A percentile compares a stretch with the other conserved stretches of the same genome.
These are phyloP conservation scores for Petunia hybrid DNA, from an alignment of 305 asterid species.

Conservation along the genomic window DNA sequence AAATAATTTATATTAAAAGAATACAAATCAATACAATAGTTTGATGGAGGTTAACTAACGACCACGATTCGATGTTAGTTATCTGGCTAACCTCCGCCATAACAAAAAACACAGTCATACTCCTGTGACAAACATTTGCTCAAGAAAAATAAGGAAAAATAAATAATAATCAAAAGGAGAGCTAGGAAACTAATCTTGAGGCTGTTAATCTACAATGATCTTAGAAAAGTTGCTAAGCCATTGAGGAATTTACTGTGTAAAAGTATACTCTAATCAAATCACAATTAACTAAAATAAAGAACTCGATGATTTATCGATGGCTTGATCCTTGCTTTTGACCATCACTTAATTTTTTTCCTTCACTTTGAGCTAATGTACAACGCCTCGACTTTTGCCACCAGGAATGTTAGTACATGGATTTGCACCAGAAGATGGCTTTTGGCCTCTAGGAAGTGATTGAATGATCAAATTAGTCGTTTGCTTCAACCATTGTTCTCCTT, in stretches of 20 bases:
- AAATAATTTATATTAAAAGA: neutral
- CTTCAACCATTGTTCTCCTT: conserved; percentile 19
- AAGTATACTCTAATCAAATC: neutral
- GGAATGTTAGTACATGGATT: conserved; percentile 31
- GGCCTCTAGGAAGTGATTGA: conserved; percentile 33
- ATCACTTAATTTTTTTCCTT: neutral
- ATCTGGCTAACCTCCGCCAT: conserved; percentile 11
- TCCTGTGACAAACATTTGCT: neutral
- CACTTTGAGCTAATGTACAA: conserved; percentile 3
- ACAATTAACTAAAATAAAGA: neutral
- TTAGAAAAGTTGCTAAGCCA: conserved; percentile 9
- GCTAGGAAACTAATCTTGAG: too few relatives aligned
- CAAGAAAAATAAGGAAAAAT: neutral
- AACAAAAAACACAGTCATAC: neutral
- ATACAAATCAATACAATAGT: neutral
- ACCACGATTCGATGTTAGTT: neutral
- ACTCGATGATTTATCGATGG: neutral
- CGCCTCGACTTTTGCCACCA: conserved; percentile 27
- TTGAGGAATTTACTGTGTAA: neutral
- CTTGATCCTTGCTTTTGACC: neutral
- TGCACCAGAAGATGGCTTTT: neutral
- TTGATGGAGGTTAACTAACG: neutral
- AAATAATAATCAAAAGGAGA: too few relatives aligned
- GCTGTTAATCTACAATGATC: neutral
- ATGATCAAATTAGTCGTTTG: neutral